Percentiles rank a stretch among this genome's conserved stretches.
These are phyloP conservation scores for Barnettozyma wickerhamii DNA, from an alignment of 805 yeast genomes.

Conservation along the genomic window DNA sequence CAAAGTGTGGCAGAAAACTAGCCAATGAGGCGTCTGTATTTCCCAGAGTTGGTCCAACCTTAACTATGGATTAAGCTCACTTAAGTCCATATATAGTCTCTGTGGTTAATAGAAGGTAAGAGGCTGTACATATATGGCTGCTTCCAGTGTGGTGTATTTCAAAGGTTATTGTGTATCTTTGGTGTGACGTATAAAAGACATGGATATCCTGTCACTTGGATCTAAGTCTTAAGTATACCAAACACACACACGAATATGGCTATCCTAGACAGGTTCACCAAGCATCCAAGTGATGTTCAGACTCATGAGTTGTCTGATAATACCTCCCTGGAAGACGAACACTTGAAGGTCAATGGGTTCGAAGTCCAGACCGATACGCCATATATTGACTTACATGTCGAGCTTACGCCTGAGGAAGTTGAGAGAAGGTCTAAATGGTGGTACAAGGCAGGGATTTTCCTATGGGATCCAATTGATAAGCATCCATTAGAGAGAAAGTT, in stretches of 20 bases:
- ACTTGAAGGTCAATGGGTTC: constrained; percentile 8
- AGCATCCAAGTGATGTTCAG: neutral
- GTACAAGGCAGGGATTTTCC: constrained; percentile 9
- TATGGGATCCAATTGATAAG: constrained; percentile 12
- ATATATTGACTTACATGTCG: constrained; percentile 11
- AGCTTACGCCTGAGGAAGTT: constrained; percentile 3
- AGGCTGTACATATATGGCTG: no score
- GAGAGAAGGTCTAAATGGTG: constrained; percentile 14
- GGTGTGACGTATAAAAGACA: no score
- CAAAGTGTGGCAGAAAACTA: no score
- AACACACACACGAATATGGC: neutral
- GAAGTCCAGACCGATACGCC: constrained; percentile 8
- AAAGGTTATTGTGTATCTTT: no score
- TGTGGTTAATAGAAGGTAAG: no score
- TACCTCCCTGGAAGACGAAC: constrained; percentile 1
- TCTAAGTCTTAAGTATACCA: no score
- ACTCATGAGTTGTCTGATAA: neutral
- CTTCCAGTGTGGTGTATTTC: no score
- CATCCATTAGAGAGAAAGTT: constrained; percentile 30
- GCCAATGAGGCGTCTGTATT: no score
- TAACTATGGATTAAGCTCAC: no score
- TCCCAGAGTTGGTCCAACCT: no score
- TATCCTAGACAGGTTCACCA: neutral
- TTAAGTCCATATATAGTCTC: no score
- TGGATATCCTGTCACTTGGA: no score